A percentile compares a stretch with the other conserved stretches of the same genome.
Evolutionary conservation across 208 protist genomes (phyloP).

Genomic region (Crithidia expoeki): DNA sequence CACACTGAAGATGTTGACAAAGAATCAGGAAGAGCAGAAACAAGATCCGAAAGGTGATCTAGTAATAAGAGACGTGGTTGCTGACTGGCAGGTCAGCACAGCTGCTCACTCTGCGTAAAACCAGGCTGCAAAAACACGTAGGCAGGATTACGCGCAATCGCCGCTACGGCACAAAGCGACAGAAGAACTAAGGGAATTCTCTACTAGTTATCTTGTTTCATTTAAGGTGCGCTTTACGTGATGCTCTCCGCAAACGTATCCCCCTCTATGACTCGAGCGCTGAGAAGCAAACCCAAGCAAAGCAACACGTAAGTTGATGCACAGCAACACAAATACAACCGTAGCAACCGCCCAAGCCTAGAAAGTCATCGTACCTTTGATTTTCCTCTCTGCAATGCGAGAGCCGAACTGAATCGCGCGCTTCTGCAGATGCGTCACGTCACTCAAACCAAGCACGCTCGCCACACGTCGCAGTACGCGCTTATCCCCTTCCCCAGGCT

Average conservation of each 20-base stretch:
- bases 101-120: too few species aligned
- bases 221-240: too few species aligned
- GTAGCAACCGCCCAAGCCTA: background rate
- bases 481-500: constrained; percentile 93
- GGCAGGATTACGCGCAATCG: too few species aligned
- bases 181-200: too few species aligned
- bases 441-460: constrained; percentile 77
- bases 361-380: constrained; percentile 42
- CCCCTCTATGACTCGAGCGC: background rate
- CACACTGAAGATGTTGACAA: too few species aligned
- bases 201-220: too few species aligned
- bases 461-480: constrained; percentile 85
- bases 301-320: background rate
- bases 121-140: too few species aligned
- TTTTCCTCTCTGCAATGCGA: constrained; percentile 87
- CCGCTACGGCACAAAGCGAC: too few species aligned
- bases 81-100: too few species aligned
- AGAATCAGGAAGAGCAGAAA: too few species aligned
- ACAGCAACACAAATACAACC: background rate
- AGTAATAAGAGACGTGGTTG: too few species aligned
- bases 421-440: constrained; percentile 89
- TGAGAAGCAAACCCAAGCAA: background rate
- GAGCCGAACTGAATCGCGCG: constrained; percentile 98
- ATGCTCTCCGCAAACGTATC: background rate
- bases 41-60: too few species aligned